Percentiles rank a stretch among this genome's conserved stretches.
These are phyloP conservation scores for Phytophthora ohioensis DNA, from an alignment of 352 stramenopile genomes.

Conservation along the genomic window DNA sequence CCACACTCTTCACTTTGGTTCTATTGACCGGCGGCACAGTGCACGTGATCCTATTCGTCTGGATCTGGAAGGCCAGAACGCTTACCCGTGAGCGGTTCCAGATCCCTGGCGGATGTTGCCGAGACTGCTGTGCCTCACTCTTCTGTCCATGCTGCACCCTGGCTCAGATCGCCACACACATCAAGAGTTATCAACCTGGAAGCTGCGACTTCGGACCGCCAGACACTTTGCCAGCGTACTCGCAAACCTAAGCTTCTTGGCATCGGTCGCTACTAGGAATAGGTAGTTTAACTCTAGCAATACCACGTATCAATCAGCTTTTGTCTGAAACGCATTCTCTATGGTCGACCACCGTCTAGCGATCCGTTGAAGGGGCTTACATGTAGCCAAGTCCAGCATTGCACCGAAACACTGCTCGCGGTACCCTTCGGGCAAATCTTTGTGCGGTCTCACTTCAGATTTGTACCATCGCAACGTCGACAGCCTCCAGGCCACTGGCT, in stretches of 20 bases:
- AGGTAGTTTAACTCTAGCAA: not conserved
- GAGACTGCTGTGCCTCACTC: conserved; percentile 41
- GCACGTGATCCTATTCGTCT: conserved; percentile 44
- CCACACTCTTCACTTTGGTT: conserved; percentile 36
- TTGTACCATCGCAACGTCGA: conserved; percentile 25
- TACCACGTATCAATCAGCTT: too few species aligned
- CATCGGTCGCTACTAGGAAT: not conserved
- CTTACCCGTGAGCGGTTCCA: conserved; percentile 38
- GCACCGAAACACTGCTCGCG: not conserved
- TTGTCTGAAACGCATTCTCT: not conserved
- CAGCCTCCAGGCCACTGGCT: conserved; percentile 23
- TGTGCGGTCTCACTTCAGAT: conserved; percentile 16
- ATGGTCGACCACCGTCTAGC: not conserved
- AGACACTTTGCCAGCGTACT: conserved; percentile 44
- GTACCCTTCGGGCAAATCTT: conserved; percentile 18
- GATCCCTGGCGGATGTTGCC: conserved; percentile 31
- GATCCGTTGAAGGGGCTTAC: not conserved
- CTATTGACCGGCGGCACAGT: conserved; percentile 30
- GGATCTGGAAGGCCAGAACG: conserved; percentile 37
- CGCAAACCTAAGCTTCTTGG: conserved; percentile 6
- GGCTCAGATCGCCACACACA: conserved; percentile 66
- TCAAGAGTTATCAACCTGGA: conserved; percentile 61
- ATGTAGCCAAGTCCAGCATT: conserved; percentile 9
- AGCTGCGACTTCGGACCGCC: conserved; percentile 49
- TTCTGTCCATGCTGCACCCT: conserved; percentile 52